These are phyloP conservation scores for Ogataea allantospora DNA, from an alignment of 805 yeast genomes.

Conservation along the genomic window DNA sequence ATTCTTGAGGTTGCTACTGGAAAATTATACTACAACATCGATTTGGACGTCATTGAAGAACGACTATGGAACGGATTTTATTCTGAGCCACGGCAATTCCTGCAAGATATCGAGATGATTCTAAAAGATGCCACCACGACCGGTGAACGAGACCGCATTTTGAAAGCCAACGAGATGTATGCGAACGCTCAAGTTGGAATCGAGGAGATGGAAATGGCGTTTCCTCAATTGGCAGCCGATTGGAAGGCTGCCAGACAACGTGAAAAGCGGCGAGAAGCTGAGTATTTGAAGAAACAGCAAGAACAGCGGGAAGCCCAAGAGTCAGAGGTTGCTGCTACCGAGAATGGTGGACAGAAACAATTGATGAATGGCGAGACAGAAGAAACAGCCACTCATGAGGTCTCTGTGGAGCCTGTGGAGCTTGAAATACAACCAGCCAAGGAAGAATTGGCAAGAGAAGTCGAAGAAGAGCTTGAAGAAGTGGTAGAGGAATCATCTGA, in stretches of 20 bases:
- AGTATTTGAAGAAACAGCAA: conserved; percentile 37
- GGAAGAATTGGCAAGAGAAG: conserved; percentile 17
- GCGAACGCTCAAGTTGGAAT: conserved; percentile 95
- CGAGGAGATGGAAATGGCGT: conserved; percentile 71
- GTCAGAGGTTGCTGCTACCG: conserved; percentile 1
- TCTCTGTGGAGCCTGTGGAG: conserved; percentile 16
- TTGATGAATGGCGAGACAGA: conserved; percentile 14
- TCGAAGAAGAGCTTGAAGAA: conserved; percentile 12
- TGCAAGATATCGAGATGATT: conserved; percentile 82
- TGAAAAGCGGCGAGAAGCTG: conserved; percentile 54
- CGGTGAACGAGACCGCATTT: conserved; percentile 80
- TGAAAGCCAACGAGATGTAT: conserved; percentile 88
- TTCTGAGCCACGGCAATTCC: conserved; percentile 86
- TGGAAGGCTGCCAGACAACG: conserved; percentile 73
- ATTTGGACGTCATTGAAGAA: conserved; percentile 89
- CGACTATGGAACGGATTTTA: conserved; percentile 96
- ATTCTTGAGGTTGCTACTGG: conserved; percentile 80
- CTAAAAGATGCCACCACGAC: conserved; percentile 69
- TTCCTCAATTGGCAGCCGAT: conserved; percentile 67
- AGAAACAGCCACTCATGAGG: conserved; percentile 5
- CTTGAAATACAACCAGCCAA: conserved; percentile 12
- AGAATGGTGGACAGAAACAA: conserved; percentile 23
- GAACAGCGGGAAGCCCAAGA: conserved; percentile 23
- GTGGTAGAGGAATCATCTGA: conserved; percentile 11
- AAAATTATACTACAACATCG: conserved; percentile 77